phyloP scores from a whole-genome alignment of 495 filamentous ascomycete genomes.

The Mytilinidion resinicola region DNA sequence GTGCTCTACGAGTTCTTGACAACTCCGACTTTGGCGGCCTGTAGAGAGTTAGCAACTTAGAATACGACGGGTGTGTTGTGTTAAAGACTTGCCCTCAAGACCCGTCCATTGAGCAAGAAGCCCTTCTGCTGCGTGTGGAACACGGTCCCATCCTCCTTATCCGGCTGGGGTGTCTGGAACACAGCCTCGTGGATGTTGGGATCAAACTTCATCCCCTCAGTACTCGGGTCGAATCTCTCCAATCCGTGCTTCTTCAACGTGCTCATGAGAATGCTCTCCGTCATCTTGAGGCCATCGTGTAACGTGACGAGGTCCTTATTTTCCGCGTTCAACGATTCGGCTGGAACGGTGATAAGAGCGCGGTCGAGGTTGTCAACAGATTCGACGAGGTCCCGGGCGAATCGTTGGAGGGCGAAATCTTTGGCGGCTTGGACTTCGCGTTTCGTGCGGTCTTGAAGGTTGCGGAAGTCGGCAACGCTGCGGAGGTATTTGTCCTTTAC shows the following conservation, averaged over 20 bases:
- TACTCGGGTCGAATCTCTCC: conserved; percentile 72
- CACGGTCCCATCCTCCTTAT: conserved; percentile 82
- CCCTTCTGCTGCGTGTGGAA: conserved; percentile 94
- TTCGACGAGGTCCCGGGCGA: conserved; percentile 90
- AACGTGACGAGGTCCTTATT: conserved; percentile 69
- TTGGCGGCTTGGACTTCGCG: conserved; percentile 78
- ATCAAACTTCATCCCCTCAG: conserved; percentile 70
- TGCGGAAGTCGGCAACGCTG: conserved; percentile 90
- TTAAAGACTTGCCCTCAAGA: conserved; percentile 59
- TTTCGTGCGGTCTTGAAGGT: conserved; percentile 89
- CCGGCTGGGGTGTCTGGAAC: conserved; percentile 78
- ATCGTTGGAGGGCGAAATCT: conserved; percentile 90
- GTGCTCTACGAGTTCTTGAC: conserved; percentile 57
- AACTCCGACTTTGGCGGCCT: conserved; percentile 91
- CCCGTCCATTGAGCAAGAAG: conserved; percentile 81
- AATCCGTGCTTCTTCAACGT: conserved; percentile 91
- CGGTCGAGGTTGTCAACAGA: conserved; percentile 95
- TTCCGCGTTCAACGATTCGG: conserved; percentile 55
- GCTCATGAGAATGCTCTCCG: conserved; percentile 76
- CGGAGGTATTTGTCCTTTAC: conserved; percentile 88
- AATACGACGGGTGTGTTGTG: background rate
- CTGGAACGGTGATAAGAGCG: conserved; percentile 70
- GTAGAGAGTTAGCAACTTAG: conserved; percentile 16
- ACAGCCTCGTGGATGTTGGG: conserved; percentile 94
- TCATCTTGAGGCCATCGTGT: conserved; percentile 89